Base-by-base conservation (phyloP, 768 basidiomycete species). In the Ramaria sp. region DNA sequence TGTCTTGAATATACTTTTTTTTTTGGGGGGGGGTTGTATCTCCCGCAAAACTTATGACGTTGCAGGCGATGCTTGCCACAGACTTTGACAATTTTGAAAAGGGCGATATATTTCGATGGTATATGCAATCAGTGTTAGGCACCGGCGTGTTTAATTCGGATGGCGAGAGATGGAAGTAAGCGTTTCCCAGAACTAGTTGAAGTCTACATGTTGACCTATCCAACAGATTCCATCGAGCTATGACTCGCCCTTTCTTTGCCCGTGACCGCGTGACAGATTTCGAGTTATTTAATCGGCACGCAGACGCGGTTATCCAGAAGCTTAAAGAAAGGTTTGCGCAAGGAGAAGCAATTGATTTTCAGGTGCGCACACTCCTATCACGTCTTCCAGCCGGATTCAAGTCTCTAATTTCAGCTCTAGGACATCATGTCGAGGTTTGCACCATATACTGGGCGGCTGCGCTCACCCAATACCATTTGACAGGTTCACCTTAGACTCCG, bases 61-160 rank as follows among this genome's bases (percentile, higher is more conserved):
- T 27, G 2, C 33, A 77, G 72, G 60, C 65, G 3, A 67, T 79
- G 5, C 60, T 78, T 20, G 69, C 75, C 1, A 75, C 75, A 1
- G 70, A 77, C 30, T 77, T 78, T 57, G 58, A 65, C 7, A 71
- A 68, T 54, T 78, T 67, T 46, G 70, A 71, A 53, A 78, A 78
- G 67, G 77, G 77, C 72, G 63, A 60, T 15, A 4, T 62, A 60
- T 15, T 72, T 75, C 54, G 63, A 63, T 46, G 63, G 43, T 64
- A 65, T 15, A 66, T 70, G 17, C 45, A 65, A 27, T 61, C 63
- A 11, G 66, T 79, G 13, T 63, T 80, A 15, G 80, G 80, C 15
- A 74, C 70, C 0, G 81, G 82, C 6, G 74, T 82, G 6, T 82
- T 83, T 66, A 81, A 79, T 59, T 73, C 77, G 2, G 77, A 79